Conservation (phyloP, 768 basidiomycete genomes). For the Lactarius quietus region DNA sequence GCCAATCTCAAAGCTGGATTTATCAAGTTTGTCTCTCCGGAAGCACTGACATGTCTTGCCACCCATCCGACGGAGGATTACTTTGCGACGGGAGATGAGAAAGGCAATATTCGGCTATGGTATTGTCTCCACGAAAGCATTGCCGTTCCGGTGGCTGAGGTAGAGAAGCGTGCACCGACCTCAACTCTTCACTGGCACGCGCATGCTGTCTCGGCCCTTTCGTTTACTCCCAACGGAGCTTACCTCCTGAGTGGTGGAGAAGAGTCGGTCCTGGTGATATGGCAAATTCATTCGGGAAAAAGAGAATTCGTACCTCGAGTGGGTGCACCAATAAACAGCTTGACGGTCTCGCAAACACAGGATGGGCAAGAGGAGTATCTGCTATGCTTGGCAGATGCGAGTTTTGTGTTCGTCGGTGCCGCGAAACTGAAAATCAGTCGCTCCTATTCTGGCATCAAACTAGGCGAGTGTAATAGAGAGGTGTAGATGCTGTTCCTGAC, state of each 20-base stretch:
- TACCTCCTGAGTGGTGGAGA: slow-evolving; percentile 94
- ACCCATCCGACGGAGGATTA: slow-evolving; percentile 89
- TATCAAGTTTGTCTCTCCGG: slow-evolving; percentile 76
- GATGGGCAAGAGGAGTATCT: slow-evolving; percentile 81
- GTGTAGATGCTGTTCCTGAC: slow-evolving; percentile 13
- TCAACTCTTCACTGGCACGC: slow-evolving; percentile 95
- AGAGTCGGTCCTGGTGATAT: slow-evolving; percentile 94
- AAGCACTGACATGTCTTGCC: slow-evolving; percentile 76
- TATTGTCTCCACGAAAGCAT: slow-evolving; percentile 75
- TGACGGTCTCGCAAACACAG: slow-evolving; percentile 52
- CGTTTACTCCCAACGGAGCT: slow-evolving; percentile 87
- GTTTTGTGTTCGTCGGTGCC: slow-evolving; percentile 69
- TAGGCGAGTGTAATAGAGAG: slow-evolving; percentile 47
- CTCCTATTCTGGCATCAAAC: slow-evolving; percentile 71
- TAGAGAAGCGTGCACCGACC: slow-evolving; percentile 80
- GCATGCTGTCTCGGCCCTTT: slow-evolving; percentile 81
- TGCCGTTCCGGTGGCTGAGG: slow-evolving; percentile 46
- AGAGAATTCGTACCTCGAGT: slow-evolving; percentile 92
- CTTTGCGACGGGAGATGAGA: slow-evolving; percentile 90
- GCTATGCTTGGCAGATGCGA: slow-evolving; percentile 77
- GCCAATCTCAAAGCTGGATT: slow-evolving; percentile 60
- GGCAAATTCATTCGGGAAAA: slow-evolving; percentile 87
- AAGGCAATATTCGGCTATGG: slow-evolving; percentile 86
- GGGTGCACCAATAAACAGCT: slow-evolving; percentile 76
- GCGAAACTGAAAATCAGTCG: slow-evolving; percentile 68